Evolutionary conservation across 2,329 filamentous ascomycete species (phyloP).

Genomic region (Cercospora canescens): DNA sequence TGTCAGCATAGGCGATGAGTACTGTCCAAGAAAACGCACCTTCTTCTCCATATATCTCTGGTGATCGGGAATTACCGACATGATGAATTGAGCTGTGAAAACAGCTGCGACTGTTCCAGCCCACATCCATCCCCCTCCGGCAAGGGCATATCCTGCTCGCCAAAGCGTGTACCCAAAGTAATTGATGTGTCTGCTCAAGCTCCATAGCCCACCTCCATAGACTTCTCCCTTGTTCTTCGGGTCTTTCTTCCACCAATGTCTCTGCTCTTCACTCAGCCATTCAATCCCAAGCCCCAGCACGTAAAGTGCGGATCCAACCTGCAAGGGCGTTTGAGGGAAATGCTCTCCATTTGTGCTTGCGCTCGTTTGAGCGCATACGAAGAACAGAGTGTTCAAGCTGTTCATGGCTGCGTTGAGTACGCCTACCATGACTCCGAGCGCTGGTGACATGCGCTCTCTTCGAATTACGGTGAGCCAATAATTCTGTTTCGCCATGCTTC

Average conservation of each 20-base stretch:
- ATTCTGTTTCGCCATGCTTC: slow-evolving; percentile 57
- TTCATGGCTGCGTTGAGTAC: slow-evolving; percentile 58
- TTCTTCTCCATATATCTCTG: slow-evolving; percentile 51
- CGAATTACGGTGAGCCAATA: slow-evolving; percentile 53
- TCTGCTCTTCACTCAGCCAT: slow-evolving; percentile 58
- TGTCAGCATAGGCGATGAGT: slow-evolving; percentile 2
- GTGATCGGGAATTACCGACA: slow-evolving; percentile 47
- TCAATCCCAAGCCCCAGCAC: slow-evolving; percentile 55
- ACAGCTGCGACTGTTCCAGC: slow-evolving; percentile 44
- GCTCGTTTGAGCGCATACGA: slow-evolving; percentile 52
- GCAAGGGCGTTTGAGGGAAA: slow-evolving; percentile 45
- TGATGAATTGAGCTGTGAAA: slow-evolving; percentile 49
- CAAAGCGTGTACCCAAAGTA: slow-evolving; percentile 56
- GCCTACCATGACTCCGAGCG: slow-evolving; percentile 46
- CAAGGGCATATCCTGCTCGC: slow-evolving; percentile 52
- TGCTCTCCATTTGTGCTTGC: slow-evolving; percentile 41
- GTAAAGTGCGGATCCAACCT: slow-evolving; percentile 54
- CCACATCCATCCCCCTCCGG: slow-evolving; percentile 49
- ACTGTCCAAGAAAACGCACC: slow-evolving; percentile 28
- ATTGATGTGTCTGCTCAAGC: slow-evolving; percentile 54
- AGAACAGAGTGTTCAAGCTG: slow-evolving; percentile 56
- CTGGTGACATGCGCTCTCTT: slow-evolving; percentile 52
- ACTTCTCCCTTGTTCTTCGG: slow-evolving; percentile 54
- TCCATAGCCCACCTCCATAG: slow-evolving; percentile 52
- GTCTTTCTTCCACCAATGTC: slow-evolving; percentile 53